These are phyloP conservation scores for Actinomortierella wolfii DNA, from an alignment of 371 early-diverging fungal species.

Conservation along the genomic window DNA sequence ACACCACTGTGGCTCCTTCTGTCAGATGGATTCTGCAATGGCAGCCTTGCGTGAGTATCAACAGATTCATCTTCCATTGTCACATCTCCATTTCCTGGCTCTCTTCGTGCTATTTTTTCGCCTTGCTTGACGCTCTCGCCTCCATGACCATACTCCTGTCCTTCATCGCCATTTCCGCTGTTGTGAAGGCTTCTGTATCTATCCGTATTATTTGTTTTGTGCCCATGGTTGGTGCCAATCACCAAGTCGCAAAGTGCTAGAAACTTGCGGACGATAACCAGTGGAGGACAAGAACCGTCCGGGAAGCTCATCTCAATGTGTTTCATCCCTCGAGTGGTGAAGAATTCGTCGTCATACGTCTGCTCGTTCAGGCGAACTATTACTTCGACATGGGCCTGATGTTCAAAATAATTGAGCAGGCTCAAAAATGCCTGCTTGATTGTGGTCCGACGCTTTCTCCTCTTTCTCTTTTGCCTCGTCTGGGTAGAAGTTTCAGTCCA, in stretches of 20 bases:
- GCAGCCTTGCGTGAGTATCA: no score
- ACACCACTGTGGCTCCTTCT: constrained; percentile 49
- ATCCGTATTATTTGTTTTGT: no score
- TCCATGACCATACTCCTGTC: no score
- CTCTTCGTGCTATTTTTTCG: no score
- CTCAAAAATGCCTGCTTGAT: constrained; percentile 20
- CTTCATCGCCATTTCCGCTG: constrained; percentile 4
- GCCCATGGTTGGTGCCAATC: constrained; percentile 3
- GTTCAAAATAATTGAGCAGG: constrained; percentile 40
- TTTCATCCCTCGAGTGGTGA: constrained; percentile 57
- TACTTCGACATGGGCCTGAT: constrained; percentile 38
- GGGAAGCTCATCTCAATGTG: constrained; percentile 68
- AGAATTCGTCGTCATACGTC: constrained; percentile 55
- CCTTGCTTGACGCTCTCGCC: no score
- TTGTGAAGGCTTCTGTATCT: no score
- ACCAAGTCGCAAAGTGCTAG: constrained; percentile 50
- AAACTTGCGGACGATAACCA: constrained; percentile 57
- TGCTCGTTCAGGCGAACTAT: constrained; percentile 65
- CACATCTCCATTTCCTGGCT: no score
- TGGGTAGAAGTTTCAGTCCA: not conserved
- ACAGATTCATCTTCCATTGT: no score
- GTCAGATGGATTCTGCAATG: no score
- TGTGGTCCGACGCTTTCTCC: constrained; percentile 3
- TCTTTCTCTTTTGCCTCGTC: constrained; percentile 7
- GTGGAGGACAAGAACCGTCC: constrained; percentile 68